Evolutionary conservation across 2,329 filamentous ascomycete species (phyloP).

Genomic region (Leptographium lundbergii): DNA sequence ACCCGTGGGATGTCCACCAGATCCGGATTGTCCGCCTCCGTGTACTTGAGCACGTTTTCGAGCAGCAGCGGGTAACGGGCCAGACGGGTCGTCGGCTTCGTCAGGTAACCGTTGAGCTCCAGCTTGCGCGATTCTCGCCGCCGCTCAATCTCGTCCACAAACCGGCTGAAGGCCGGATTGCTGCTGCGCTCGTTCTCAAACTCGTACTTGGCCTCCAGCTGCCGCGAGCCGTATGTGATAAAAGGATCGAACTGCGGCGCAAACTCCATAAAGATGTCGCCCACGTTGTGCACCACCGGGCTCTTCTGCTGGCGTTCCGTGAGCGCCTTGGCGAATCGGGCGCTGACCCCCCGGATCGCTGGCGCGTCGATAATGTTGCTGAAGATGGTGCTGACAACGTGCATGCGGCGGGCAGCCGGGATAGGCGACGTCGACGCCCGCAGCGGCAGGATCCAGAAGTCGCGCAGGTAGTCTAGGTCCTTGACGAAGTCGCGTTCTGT

Average conservation of each 20-base stretch:
- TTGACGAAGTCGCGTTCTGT: slow-evolving; percentile 98
- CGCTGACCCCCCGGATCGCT: slow-evolving; percentile 80
- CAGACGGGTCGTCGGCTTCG: slow-evolving; percentile 90
- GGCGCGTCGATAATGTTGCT: slow-evolving; percentile 80
- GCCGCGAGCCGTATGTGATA: slow-evolving; percentile 89
- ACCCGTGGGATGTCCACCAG: slow-evolving; percentile 88
- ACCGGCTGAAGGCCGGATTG: slow-evolving; percentile 75
- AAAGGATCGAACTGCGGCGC: slow-evolving; percentile 91
- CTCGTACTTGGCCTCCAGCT: slow-evolving; percentile 93
- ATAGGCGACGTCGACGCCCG: slow-evolving; percentile 76
- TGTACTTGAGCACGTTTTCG: slow-evolving; percentile 86
- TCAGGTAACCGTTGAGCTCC: slow-evolving; percentile 93
- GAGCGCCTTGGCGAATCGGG: slow-evolving; percentile 72
- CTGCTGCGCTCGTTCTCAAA: slow-evolving; percentile 90
- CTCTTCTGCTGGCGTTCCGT: slow-evolving; percentile 84
- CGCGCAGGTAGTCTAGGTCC: slow-evolving; percentile 89
- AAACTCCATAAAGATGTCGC: slow-evolving; percentile 87
- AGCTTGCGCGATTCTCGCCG: slow-evolving; percentile 94
- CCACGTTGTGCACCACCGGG: slow-evolving; percentile 77
- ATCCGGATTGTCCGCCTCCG: slow-evolving; percentile 77
- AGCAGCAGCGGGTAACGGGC: slow-evolving; percentile 87
- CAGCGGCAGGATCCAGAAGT: slow-evolving; percentile 96
- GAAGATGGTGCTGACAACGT: slow-evolving; percentile 89
- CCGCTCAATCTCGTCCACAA: slow-evolving; percentile 92
- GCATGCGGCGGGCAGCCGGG: slow-evolving; percentile 73